Conservation (phyloP, 768 basidiomycete species). For the Boletus subparvulus region DNA sequence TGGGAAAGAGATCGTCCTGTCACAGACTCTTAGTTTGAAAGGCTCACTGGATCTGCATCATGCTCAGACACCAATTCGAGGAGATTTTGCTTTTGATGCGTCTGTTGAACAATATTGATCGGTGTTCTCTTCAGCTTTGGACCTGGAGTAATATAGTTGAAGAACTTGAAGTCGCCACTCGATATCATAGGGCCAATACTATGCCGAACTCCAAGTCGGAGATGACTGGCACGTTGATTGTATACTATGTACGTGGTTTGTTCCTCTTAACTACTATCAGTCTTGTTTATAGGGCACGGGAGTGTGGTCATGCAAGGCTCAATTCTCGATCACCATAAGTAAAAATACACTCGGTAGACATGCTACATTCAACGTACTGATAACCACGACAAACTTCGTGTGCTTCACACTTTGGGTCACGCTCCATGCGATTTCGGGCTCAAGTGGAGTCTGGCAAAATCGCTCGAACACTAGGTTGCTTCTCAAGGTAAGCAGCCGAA, state of each 20-base stretch:
- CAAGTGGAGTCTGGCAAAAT: constrained; percentile 12
- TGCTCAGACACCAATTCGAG: no score
- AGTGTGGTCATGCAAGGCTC: neutral
- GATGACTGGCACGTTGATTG: no score
- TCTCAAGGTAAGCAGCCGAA: constrained; percentile 23
- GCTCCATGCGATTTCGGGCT: neutral
- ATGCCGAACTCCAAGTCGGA: no score
- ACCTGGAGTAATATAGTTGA: no score
- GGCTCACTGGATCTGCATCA: no score
- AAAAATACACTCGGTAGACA: neutral
- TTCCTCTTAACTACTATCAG: neutral
- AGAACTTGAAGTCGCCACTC: no score
- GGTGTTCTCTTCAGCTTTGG: no score
- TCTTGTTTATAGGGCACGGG: neutral
- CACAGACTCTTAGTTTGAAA: no score
- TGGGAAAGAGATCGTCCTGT: no score
- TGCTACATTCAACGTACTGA: neutral
- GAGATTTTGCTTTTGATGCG: no score
- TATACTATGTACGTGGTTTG: neutral
- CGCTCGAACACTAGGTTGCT: constrained; percentile 12
- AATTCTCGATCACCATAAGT: neutral
- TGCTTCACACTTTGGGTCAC: neutral
- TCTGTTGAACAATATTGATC: no score
- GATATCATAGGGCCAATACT: no score
- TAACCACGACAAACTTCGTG: neutral